Evolutionary conservation across 306 rosid species (phyloP).

Genomic region (Mimosa bimucronata): DNA sequence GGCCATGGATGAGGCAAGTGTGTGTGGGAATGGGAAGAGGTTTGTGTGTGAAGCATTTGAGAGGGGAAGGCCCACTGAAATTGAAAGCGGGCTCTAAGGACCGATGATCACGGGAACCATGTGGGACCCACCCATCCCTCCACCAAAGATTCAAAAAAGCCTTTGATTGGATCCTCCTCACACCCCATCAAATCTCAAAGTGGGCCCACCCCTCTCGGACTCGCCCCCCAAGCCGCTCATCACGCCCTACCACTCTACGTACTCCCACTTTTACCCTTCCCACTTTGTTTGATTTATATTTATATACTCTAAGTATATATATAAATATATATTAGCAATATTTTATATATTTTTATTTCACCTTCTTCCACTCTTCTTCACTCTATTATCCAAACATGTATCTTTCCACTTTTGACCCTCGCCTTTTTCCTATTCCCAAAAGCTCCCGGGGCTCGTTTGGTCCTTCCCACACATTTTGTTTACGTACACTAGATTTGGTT

Average conservation of each 20-base stretch:
- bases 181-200: conserved; percentile 26
- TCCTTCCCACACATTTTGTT: background rate
- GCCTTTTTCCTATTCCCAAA: conserved; percentile 37
- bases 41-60: conserved; percentile 1
- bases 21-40: background rate
- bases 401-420: conserved; percentile 41
- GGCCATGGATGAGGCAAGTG: background rate
- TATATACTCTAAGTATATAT: too few species aligned
- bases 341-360: background rate
- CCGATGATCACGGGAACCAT: conserved; percentile 66
- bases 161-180: background rate
- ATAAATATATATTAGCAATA: too few species aligned
- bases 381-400: too few species aligned
- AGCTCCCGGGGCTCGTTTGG: conserved; percentile 37
- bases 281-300: too few species aligned
- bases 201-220: conserved; percentile 18
- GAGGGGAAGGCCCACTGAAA: conserved; percentile 37
- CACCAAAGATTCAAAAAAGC: background rate
- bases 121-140: conserved; percentile 43
- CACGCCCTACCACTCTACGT: conserved; percentile 44
- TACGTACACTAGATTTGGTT: background rate
- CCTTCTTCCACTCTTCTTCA: background rate
- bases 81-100: conserved; percentile 42
- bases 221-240: conserved; percentile 45
- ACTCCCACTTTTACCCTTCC: background rate